A percentile compares a stretch with the other conserved stretches of the same genome.
Evolutionary conservation across 352 stramenopile genomes (phyloP).

Genomic region (Phytopythium montanum): DNA sequence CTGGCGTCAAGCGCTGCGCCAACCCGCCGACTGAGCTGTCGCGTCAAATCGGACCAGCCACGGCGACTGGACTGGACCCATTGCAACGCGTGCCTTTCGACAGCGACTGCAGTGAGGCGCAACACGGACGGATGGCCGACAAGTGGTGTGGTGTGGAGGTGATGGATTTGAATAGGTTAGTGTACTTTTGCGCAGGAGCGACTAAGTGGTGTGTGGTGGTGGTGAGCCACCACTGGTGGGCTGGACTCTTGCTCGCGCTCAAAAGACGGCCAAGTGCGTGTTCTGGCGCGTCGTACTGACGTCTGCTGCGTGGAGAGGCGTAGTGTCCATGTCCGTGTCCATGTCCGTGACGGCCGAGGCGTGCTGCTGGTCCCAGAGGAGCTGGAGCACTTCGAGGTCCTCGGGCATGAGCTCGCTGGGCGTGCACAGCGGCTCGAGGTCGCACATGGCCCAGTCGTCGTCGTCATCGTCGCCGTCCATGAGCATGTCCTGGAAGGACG

Average conservation of each 20-base stretch:
- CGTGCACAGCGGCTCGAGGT: constrained; percentile 21
- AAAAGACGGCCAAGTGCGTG: constrained; percentile 1
- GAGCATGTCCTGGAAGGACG: constrained; percentile 6
- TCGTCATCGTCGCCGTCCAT: constrained; percentile 22
- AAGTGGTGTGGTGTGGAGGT: too few relatives aligned
- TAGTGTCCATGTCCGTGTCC: neutral
- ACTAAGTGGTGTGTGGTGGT: neutral
- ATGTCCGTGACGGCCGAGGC: neutral
- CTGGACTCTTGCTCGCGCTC: neutral
- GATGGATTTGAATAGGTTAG: neutral
- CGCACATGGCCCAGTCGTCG: constrained; percentile 15
- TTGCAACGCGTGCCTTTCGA: too few relatives aligned
- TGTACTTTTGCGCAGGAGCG: neutral
- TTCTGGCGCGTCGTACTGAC: neutral
- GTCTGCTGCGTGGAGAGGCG: neutral
- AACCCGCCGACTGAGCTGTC: too few relatives aligned
- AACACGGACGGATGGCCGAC: too few relatives aligned
- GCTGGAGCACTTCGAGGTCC: constrained; percentile 27
- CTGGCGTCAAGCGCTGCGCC: too few relatives aligned
- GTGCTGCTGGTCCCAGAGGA: constrained; percentile 16
- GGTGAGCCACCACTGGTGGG: neutral
- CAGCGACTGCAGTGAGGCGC: too few relatives aligned
- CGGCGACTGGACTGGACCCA: too few relatives aligned
- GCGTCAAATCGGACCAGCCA: too few relatives aligned
- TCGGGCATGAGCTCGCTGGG: constrained; percentile 22